Base-by-base conservation (phyloP, 352 stramenopile genomes). In the Blastocystis sp. region DNA sequence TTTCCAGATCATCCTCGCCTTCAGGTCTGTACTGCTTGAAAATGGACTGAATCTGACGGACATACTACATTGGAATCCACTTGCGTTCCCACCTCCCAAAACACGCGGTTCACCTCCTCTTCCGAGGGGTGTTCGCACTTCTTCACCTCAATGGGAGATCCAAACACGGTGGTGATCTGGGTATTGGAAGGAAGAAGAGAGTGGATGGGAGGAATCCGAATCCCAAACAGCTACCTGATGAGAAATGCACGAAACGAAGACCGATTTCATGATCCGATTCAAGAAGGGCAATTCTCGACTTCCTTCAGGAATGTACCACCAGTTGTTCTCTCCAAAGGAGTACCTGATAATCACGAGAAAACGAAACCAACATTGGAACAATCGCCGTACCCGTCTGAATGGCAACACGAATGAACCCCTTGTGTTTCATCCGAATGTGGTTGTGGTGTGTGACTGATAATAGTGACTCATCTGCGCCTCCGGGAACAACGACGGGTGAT, bases 271-370 rank as follows among this genome's bases (percentile, higher is more conserved):
- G n/a, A 81, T 16, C 14, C 16, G n/a, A 61, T 81, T 81, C 69
- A 81, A 32, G 44, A 40, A 81, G 1, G 21, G 40, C 9, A 81
- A 27, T 1, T 40, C 27, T 42, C 44, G 29, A 11, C 40, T 61
- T 21, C 18, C 48, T 24, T 81, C 51, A 27, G 29, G 14, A 24
- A 81, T 81, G 16, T 21, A 1, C 69, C 69, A 81, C n/a, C 54
- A 21, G 36, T 81, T 81, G 27, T 81, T 81, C 48, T 81, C 69
- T n/a, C 69, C 69, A 42, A 81, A 81, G 9, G 69, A 81, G 21
- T 81, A 81, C 69, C 69, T 81, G 42, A 36, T 24, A 4, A 38
- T 64, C 11, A 81, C 11, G 11, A 4, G 11, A 18, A 8, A 18
- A 44, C 24, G 9, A 46, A 36, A 16, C 4, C 1, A 40, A 81